These are phyloP conservation scores for Cymbopogon citratus DNA, from an alignment of 176 grass and related monocot genomes.

Conservation along the genomic window DNA sequence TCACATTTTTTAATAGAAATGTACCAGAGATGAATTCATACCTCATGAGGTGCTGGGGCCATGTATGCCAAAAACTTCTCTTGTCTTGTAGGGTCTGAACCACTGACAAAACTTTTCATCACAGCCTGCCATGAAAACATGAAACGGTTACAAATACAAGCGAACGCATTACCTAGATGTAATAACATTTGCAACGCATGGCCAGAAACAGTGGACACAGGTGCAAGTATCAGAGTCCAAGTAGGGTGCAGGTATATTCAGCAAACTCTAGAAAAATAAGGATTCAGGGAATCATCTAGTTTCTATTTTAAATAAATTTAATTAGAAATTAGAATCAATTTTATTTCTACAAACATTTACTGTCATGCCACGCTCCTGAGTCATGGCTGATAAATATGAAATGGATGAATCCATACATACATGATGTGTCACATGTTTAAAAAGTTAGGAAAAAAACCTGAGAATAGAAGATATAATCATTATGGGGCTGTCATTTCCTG, in stretches of 20 bases:
- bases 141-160: constrained; percentile 14
- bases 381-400: neutral
- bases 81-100: constrained; percentile 68
- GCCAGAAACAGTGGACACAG: constrained; percentile 9
- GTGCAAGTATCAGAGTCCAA: neutral
- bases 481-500: neutral
- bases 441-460: neutral
- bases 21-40: constrained; percentile 22
- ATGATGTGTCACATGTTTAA: neutral
- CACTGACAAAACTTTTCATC: constrained; percentile 96
- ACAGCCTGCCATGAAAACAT: constrained; percentile 52
- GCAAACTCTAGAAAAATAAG: neutral
- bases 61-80: constrained; percentile 97
- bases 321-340: neutral
- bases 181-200: neutral
- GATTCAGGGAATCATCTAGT: neutral
- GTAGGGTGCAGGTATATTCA: neutral
- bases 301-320: neutral
- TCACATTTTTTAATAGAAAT: constrained; percentile 4
- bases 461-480: neutral
- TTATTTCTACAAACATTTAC: neutral
- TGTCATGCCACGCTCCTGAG: neutral
- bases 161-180: neutral
- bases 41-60: constrained; percentile 78
- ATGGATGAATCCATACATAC: neutral